A percentile compares a stretch with the other conserved stretches of the same genome.
Evolutionary conservation across 768 basidiomycete genomes (phyloP).

Genomic region (Candolleomyces eurysporus): DNA sequence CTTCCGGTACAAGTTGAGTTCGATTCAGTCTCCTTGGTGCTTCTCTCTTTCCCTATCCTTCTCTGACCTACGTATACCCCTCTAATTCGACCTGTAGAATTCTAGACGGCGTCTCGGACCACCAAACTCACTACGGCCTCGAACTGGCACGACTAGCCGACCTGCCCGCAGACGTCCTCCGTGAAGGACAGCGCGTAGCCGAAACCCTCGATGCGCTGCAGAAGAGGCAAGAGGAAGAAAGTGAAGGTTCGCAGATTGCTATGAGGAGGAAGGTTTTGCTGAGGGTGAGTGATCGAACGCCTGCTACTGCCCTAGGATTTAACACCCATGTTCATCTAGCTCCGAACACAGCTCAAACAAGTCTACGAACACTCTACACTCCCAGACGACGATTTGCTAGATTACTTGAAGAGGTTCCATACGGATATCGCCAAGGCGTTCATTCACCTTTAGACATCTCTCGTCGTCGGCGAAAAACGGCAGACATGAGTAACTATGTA

Average conservation of each 20-base stretch:
- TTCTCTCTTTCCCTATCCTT: no score
- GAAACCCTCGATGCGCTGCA: conserved; percentile 57
- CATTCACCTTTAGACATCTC: conserved; percentile 7
- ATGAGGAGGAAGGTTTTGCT: conserved; percentile 67
- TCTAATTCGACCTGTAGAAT: conserved; percentile 46
- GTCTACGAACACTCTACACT: conserved; percentile 70
- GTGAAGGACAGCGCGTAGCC: conserved; percentile 61
- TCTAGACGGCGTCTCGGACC: conserved; percentile 65
- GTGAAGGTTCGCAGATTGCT: conserved; percentile 56
- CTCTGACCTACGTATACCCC: background rate
- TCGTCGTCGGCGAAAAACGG: background rate
- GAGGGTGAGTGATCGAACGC: conserved; percentile 40
- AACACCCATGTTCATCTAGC: conserved; percentile 33
- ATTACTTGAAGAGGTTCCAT: conserved; percentile 69
- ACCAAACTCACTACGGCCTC: conserved; percentile 75
- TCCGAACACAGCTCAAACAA: conserved; percentile 73
- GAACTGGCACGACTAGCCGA: conserved; percentile 88
- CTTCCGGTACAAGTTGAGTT: conserved; percentile 70
- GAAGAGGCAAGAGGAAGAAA: conserved; percentile 55
- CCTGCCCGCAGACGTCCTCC: conserved; percentile 69
- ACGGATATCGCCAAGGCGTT: conserved; percentile 64
- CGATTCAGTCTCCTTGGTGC: conserved; percentile 22
- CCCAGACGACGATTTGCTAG: conserved; percentile 65
- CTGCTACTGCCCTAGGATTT: no score
- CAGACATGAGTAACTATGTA: background rate